These are phyloP conservation scores for Xylaria sp. DNA, from an alignment of 2,329 filamentous ascomycete species.

Conservation along the genomic window DNA sequence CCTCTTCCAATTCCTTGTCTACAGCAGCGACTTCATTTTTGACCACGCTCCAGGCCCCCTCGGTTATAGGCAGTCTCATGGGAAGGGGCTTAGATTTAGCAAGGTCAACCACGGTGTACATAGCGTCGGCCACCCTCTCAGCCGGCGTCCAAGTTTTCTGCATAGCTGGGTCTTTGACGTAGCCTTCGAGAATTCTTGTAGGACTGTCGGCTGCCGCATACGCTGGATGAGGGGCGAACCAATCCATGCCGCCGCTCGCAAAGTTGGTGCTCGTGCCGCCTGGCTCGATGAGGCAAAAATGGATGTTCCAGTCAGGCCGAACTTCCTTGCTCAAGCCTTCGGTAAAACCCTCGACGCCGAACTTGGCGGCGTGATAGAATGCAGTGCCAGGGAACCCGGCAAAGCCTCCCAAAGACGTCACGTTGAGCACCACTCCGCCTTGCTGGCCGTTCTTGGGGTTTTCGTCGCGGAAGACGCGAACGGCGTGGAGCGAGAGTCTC, in stretches of 20 bases:
- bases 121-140: constrained; percentile 33
- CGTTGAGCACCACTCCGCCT: constrained; percentile 41
- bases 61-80: constrained; percentile 31
- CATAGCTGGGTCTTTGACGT: constrained; percentile 27
- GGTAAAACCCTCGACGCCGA: constrained; percentile 41
- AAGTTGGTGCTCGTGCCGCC: constrained; percentile 39
- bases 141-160: constrained; percentile 37
- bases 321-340: constrained; percentile 40
- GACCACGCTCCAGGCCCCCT: constrained; percentile 34
- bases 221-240: constrained; percentile 28
- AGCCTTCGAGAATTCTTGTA: constrained; percentile 25
- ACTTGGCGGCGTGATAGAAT: constrained; percentile 44
- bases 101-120: constrained; percentile 36
- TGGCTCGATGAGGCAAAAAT: constrained; percentile 41
- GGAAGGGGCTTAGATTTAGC: constrained; percentile 32
- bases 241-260: constrained; percentile 28
- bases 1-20: constrained; percentile 36
- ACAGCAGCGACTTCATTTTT: constrained; percentile 36
- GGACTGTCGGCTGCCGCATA: constrained; percentile 36
- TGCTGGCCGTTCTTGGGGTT: constrained; percentile 42
- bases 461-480: constrained; percentile 48
- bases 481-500: constrained; percentile 43
- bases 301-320: constrained; percentile 41
- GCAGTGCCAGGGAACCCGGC: constrained; percentile 39
- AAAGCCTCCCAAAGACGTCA: constrained; percentile 40